Conservation (phyloP, 257 asterid species). For the Fraxinus americana region DNA sequence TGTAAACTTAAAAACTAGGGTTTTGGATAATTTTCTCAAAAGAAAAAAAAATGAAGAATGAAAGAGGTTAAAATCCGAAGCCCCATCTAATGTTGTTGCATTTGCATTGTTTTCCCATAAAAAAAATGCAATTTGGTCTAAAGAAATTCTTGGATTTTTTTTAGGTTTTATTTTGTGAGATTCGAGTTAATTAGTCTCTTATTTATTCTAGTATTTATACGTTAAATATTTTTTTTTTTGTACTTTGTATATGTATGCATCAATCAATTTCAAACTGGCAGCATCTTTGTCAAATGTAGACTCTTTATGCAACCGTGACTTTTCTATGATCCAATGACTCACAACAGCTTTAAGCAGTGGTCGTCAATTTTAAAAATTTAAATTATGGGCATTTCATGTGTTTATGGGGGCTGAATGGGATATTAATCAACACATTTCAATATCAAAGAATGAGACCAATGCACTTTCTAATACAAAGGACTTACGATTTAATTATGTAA, state of each 20-base stretch:
- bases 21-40: no score
- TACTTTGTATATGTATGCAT: no score
- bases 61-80: no score
- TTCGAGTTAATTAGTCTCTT: no score
- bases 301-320: constrained; percentile 29
- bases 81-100: background rate
- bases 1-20: no score
- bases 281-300: background rate
- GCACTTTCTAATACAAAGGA: constrained; percentile 36
- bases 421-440: constrained; percentile 33
- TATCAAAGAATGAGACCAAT: constrained; percentile 25
- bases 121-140: background rate
- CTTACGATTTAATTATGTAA: constrained; percentile 31
- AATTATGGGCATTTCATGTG: background rate
- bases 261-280: background rate
- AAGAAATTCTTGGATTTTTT: background rate
- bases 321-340: background rate
- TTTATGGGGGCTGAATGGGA: constrained; percentile 36
- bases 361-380: background rate
- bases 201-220: no score
- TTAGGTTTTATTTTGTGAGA: no score
- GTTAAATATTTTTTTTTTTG: no score
- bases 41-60: no score
- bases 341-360: background rate
- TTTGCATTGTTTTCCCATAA: background rate